These are phyloP conservation scores for Phytophthora sansomeana DNA, from an alignment of 352 stramenopile genomes.

Conservation along the genomic window DNA sequence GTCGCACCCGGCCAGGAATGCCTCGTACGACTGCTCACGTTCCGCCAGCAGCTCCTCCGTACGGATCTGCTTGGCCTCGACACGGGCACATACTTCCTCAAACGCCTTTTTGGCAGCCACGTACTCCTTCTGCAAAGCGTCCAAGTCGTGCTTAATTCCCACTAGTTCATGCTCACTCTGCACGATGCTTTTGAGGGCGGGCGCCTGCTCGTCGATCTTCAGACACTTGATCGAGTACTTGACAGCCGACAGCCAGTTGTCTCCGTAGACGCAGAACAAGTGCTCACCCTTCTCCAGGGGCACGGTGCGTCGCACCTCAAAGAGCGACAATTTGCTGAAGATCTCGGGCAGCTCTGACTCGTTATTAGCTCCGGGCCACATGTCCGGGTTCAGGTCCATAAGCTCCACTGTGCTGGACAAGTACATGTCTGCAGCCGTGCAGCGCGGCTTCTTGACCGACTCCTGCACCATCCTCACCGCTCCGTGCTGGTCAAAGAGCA, in stretches of 20 bases:
- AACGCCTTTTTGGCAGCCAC: conserved; percentile 81
- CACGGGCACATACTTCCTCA: conserved; percentile 71
- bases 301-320: conserved; percentile 85
- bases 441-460: conserved; percentile 76
- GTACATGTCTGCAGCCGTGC: conserved; percentile 91
- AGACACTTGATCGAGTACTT: conserved; percentile 91
- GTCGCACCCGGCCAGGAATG: conserved; percentile 74
- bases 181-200: conserved; percentile 71
- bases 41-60: conserved; percentile 79
- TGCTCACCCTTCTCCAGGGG: conserved; percentile 82
- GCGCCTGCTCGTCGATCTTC: conserved; percentile 71
- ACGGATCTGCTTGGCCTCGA: conserved; percentile 74
- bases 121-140: conserved; percentile 83
- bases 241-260: conserved; percentile 90
- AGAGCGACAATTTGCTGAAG: conserved; percentile 85
- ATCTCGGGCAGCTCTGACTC: conserved; percentile 84
- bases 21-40: conserved; percentile 79
- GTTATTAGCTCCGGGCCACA: conserved; percentile 68
- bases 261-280: conserved; percentile 89
- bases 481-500: conserved; percentile 84
- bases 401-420: conserved; percentile 86
- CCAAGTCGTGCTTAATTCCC: conserved; percentile 80
- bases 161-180: conserved; percentile 78
- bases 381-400: conserved; percentile 84
- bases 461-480: conserved; percentile 88